Evolutionary conservation across 768 basidiomycete species (phyloP), one percentile per base, ranked within the genome.

Genomic region (Amanita exitialis): DNA sequence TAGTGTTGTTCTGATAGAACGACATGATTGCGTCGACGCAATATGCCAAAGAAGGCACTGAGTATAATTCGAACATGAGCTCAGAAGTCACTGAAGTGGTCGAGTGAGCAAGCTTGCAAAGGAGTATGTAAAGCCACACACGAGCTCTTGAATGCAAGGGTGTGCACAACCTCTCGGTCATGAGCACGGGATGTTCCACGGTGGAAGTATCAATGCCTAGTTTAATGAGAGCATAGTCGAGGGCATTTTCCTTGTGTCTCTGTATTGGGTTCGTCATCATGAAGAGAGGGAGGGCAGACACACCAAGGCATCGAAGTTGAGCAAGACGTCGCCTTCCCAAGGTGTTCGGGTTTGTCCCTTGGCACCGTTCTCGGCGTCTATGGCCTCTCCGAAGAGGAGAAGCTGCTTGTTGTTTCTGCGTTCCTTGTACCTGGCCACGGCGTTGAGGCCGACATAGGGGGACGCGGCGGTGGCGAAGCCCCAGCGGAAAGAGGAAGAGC

Each of bases 271-370:
- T n/a, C 6, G 18, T 28, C 38, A 20, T 21, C 6, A 25, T 27
- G 23, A 34, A 32, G 23, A 30, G 39, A 4, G 7, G 13, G 51
- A 49, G 47, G 4, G 41, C 34, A 6, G 28, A 47, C 42, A 74
- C 68, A 97, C 95, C 76, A 98, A 71, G 21, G 90, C 84, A 67
- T 98, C 96, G 58, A 86, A 89, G 66, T 92, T 93, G 58, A 91
- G 74, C 43, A 97, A 64, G 18, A 96, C 81, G 61, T 98, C 96
- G 6, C 91, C 93, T 62, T 99, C 96, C 85, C 89, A 98, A 49
- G 95, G 84, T 0, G 80, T 82, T 59, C 80, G 83, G 6, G 82
- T 75, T 62, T 89, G 88, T 1, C 80, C 77, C 58, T 85, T 78
- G 52, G 90, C 85, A 9, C 83, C 86, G 36, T 85, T 86, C 63